A percentile compares a stretch with the other conserved stretches of the same genome.
Evolutionary conservation across 2,329 filamentous ascomycete genomes (phyloP).

Genomic region (Ceratocystis variospora): DNA sequence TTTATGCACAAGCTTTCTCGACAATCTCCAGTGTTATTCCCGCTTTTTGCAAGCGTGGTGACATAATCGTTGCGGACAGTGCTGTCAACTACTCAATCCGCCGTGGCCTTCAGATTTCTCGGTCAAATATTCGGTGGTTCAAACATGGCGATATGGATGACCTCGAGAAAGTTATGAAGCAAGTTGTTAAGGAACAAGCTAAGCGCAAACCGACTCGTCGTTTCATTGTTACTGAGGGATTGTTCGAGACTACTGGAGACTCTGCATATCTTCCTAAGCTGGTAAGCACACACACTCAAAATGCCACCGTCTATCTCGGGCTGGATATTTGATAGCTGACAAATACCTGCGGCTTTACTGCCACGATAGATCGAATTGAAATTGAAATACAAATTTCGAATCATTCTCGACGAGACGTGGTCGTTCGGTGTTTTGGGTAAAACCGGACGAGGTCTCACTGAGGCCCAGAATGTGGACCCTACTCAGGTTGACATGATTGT

Average conservation of each 20-base stretch:
- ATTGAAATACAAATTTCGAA: conserved; percentile 91
- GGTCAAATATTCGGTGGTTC: conserved; percentile 86
- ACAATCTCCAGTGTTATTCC: conserved; percentile 96
- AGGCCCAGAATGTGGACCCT: conserved; percentile 91
- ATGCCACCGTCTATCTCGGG: neutral
- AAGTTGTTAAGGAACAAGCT: conserved; percentile 75
- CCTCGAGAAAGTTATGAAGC: conserved; percentile 69
- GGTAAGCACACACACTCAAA: conserved; percentile 34
- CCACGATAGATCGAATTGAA: conserved; percentile 56
- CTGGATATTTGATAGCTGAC: conserved; percentile 14
- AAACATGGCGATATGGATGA: conserved; percentile 95
- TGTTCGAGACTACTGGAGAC: conserved; percentile 86
- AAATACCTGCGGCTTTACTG: neutral
- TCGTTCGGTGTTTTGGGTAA: conserved; percentile 89
- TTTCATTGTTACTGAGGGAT: conserved; percentile 89
- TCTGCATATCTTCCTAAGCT: conserved; percentile 73
- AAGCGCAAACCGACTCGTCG: conserved; percentile 76
- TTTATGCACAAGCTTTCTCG: conserved; percentile 92
- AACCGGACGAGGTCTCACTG: conserved; percentile 82
- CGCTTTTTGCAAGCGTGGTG: conserved; percentile 89
- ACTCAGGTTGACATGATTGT: conserved; percentile 94
- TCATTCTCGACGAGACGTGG: conserved; percentile 95
- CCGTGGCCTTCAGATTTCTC: conserved; percentile 83
- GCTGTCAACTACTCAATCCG: conserved; percentile 88
- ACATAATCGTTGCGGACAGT: conserved; percentile 91